Base-by-base conservation (phyloP, 371 early-diverging fungal genomes). In the Funneliformis caledonium region DNA sequence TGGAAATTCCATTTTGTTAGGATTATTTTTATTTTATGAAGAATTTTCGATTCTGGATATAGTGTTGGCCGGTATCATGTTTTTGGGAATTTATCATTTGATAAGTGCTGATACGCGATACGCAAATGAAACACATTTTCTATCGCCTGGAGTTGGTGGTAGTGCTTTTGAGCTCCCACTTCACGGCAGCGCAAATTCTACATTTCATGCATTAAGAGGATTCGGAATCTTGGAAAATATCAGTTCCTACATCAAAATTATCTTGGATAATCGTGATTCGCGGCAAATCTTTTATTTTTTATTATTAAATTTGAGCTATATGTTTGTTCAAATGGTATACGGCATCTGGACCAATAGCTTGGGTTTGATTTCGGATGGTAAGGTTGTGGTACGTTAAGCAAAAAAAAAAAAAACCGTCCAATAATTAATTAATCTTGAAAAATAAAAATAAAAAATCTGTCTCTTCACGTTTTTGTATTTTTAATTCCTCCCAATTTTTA, bases 241-340 rank as follows among this genome's bases (percentile, higher is more conserved):
- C 10, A 31, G 50, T 33, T 19, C 19, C 16, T 87, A 85, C 64
- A 56, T 92, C 64, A 87, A 86, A 76, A 89, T 89, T 48, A 92
- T 93, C 47, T 80, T 92, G 43, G 88, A 87, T n/a, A 88, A 87
- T 82, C 87, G 87, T 69, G 94, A 95, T 67, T 94, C 97, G 31
- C 92, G 95, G 76, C 95, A 95, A 84, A 96, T 98, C 76, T 96
- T 97, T 83, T 94, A 93, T 84, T 98, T 98, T 83, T 84, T 98
- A 79, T 82, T 94, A 22, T 90, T 98, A 76, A 98, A 98, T 85
- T 85, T 98, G n/a, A 90, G 93, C 4, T 97, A 97, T 83, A 97
- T 97, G 93, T 91, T 94, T 84, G 94, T 98, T 22, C 97, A 97
- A 86, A 88, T 96, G 69, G 85, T 94, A 12, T 97, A 96, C 81